phyloP scores from a whole-genome alignment of 2,329 filamentous ascomycete species.

The Stromatinia cepivora region DNA sequence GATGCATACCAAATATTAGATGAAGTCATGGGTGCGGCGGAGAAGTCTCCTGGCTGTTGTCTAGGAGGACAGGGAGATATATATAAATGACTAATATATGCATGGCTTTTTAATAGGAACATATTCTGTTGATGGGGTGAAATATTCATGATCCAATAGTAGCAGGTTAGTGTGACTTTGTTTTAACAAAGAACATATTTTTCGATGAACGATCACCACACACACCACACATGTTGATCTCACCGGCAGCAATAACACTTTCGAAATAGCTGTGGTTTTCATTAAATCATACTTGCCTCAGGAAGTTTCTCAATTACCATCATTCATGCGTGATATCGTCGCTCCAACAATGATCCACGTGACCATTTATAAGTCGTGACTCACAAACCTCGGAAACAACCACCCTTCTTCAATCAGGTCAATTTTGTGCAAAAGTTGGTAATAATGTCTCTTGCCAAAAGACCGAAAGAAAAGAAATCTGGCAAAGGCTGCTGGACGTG shows the following conservation, averaged over 20 bases:
- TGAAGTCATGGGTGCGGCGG: too few species aligned
- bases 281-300: background rate
- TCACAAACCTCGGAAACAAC: background rate
- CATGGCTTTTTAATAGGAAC: background rate
- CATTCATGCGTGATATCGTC: background rate
- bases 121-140: background rate
- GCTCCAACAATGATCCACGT: background rate
- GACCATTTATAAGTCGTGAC: background rate
- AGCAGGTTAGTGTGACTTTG: background rate
- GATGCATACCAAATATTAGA: conserved; percentile 9
- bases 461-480: conserved; percentile 18
- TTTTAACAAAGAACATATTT: background rate
- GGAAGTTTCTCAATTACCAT: too few species aligned
- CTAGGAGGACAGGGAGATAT: background rate
- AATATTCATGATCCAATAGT: background rate
- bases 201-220: background rate
- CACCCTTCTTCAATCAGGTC: background rate
- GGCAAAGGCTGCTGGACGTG: conserved; percentile 47
- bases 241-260: background rate
- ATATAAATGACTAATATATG: background rate
- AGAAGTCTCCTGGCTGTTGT: background rate
- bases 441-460: conserved; percentile 13
- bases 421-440: background rate
- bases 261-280: background rate
- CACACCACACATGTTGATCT: background rate